Evolutionary conservation across 176 grass and related monocot genomes (phyloP).

Genomic region (Rhynchospora pubera): DNA sequence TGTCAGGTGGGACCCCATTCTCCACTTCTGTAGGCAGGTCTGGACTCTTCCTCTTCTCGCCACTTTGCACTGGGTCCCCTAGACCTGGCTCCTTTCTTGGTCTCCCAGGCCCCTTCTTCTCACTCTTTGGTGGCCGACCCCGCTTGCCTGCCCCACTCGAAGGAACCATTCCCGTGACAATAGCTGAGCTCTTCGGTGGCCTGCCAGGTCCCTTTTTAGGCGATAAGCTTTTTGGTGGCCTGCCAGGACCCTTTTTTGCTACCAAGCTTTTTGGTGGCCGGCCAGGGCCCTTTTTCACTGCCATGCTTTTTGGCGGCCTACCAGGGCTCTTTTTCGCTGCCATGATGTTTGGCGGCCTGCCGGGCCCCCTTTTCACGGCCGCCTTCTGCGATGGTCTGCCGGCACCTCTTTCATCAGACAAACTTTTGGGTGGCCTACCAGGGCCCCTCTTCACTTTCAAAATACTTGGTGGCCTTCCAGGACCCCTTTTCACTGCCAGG

Average conservation of each 20-base stretch:
- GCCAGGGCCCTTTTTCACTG: not conserved
- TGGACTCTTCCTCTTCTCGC: conserved; percentile 9
- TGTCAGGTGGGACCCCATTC: not conserved
- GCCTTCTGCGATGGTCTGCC: conserved; percentile 20
- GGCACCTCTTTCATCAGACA: not conserved
- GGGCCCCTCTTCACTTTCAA: not conserved
- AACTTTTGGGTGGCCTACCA: not conserved
- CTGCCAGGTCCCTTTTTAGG: not conserved
- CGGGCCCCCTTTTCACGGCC: not conserved
- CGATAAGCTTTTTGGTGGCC: not conserved
- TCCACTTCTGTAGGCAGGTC: not conserved
- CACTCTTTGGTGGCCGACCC: conserved; percentile 27
- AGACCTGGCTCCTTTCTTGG: not conserved
- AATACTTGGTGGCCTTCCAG: not conserved
- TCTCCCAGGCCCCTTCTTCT: conserved; percentile 18
- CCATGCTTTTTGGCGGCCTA: not conserved
- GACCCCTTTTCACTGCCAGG: not conserved
- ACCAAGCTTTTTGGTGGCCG: not conserved
- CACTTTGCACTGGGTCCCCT: not conserved
- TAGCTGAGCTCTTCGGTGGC: not conserved
- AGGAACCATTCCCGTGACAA: not conserved
- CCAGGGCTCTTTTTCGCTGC: not conserved
- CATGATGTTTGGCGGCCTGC: not conserved
- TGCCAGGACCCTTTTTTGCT: not conserved
- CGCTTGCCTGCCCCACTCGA: not conserved